Percentiles rank a stretch among this genome's conserved stretches.
Evolutionary conservation across 2,329 filamentous ascomycete species (phyloP).

Genomic region (Madurella fahalii): DNA sequence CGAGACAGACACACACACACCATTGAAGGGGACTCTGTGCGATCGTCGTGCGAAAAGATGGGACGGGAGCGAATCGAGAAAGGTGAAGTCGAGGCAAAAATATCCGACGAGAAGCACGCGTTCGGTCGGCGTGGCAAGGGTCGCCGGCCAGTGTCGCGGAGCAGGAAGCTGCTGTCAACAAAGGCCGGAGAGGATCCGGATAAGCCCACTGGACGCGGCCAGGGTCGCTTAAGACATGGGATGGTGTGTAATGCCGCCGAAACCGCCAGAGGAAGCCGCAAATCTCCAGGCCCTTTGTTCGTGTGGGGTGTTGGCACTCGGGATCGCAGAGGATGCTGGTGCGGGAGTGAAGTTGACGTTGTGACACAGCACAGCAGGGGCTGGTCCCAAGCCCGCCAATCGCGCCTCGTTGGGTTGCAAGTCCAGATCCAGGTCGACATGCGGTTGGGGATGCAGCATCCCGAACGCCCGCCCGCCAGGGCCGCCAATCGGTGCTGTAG

Average conservation of each 20-base stretch:
- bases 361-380: background rate
- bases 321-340: background rate
- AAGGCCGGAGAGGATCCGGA: background rate
- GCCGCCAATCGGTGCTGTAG: too few relatives aligned
- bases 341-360: background rate
- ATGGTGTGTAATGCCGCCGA: too few relatives aligned
- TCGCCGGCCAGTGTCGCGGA: background rate
- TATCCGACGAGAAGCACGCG: background rate
- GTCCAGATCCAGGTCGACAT: background rate
- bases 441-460: background rate
- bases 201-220: background rate
- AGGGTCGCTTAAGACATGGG: background rate
- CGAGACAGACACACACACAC: constrained; percentile 5
- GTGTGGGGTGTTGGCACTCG: background rate
- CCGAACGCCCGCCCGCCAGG: too few relatives aligned
- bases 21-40: constrained; percentile 7
- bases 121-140: background rate
- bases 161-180: background rate
- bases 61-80: background rate
- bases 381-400: background rate
- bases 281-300: background rate
- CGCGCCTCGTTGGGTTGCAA: background rate
- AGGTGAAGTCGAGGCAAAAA: too few relatives aligned
- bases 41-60: background rate
- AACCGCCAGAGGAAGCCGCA: too few relatives aligned